Percentiles rank a stretch among this genome's conserved stretches.
These are phyloP conservation scores for Ajuga chamaepitys DNA, from an alignment of 257 asterid genomes.

Conservation along the genomic window DNA sequence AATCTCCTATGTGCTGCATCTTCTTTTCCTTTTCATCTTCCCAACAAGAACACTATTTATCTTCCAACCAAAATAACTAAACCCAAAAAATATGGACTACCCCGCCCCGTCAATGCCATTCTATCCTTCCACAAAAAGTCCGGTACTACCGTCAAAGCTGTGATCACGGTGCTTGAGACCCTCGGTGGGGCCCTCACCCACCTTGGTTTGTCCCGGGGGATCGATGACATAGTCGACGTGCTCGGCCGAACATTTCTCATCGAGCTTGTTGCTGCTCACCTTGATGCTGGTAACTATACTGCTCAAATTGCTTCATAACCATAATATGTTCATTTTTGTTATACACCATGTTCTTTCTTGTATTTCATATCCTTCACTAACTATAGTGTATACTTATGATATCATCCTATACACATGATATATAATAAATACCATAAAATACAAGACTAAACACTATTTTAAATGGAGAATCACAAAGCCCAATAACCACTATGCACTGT, in stretches of 20 bases:
- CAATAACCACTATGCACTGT: too few species aligned
- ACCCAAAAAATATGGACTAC: background rate
- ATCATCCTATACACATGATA: too few species aligned
- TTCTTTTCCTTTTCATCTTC: background rate
- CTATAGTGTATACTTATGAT: too few species aligned
- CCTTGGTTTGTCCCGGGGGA: constrained; percentile 28
- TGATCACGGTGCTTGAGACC: constrained; percentile 36
- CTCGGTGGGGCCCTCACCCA: constrained; percentile 32
- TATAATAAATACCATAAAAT: too few species aligned
- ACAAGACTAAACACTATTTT: too few species aligned
- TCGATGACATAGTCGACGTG: constrained; percentile 29
- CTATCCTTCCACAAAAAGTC: constrained; percentile 10
- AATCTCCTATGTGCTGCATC: too few species aligned
- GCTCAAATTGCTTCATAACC: too few species aligned
- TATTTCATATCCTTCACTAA: too few species aligned
- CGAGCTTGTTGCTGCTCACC: constrained; percentile 39
- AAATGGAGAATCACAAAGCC: too few species aligned
- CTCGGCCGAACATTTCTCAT: constrained; percentile 27
- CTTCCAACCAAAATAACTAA: background rate
- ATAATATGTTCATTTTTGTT: too few species aligned
- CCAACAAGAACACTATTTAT: background rate
- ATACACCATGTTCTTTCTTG: too few species aligned
- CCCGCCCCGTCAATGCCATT: constrained; percentile 20
- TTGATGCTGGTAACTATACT: constrained; percentile 26
- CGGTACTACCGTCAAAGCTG: constrained; percentile 27